Evolutionary conservation across 306 rosid species (phyloP).

Genomic region (Calophaca sinica): DNA sequence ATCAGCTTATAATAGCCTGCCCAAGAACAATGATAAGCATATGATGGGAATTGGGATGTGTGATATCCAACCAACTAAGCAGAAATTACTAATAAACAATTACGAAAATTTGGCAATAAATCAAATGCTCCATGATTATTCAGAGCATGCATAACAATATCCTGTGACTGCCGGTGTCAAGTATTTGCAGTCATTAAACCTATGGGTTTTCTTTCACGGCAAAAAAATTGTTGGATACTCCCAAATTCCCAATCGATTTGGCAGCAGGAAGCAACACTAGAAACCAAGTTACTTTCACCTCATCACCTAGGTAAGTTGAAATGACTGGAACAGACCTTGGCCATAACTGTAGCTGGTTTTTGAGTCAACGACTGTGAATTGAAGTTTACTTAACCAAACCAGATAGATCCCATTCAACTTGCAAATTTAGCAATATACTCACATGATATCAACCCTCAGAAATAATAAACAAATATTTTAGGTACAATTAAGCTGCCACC

Average conservation of each 20-base stretch:
- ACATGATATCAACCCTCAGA: constrained; percentile 25
- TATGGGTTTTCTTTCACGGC: not conserved
- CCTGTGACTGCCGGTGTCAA: not conserved
- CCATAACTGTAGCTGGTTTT: not conserved
- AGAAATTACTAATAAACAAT: not conserved
- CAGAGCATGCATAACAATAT: not conserved
- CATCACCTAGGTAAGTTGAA: not conserved
- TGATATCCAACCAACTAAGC: constrained; percentile 7
- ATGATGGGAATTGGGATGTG: not conserved
- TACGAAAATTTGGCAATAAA: not conserved
- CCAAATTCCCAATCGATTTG: not conserved
- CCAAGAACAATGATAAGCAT: not conserved
- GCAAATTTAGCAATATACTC: too few species aligned
- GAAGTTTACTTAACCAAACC: too few species aligned
- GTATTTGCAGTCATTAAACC: constrained; percentile 16
- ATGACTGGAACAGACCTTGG: not conserved
- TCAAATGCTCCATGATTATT: constrained; percentile 1
- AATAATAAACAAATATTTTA: constrained; percentile 8
- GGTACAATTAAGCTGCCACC: not conserved
- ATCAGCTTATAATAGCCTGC: not conserved
- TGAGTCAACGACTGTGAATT: too few species aligned
- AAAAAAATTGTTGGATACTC: not conserved
- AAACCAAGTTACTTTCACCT: constrained; percentile 30
- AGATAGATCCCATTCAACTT: too few species aligned
- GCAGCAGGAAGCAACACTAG: not conserved